These are phyloP conservation scores for Linderniella brevidens DNA, from an alignment of 257 asterid species.

Conservation along the genomic window DNA sequence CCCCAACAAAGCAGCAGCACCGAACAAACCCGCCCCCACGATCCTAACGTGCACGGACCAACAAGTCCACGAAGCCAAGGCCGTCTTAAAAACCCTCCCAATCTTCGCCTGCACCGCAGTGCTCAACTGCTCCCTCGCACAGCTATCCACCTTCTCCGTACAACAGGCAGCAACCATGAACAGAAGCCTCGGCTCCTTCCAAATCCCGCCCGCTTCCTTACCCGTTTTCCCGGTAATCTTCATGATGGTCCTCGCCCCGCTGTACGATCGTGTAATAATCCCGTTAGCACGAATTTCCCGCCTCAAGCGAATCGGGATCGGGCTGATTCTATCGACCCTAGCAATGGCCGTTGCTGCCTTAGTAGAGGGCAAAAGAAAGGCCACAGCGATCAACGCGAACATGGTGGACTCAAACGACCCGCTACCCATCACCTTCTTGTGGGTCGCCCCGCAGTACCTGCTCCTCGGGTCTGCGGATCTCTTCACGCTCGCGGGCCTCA, in stretches of 20 bases:
- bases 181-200: conserved; percentile 45
- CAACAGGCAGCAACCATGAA: conserved; percentile 93
- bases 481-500: conserved; percentile 64
- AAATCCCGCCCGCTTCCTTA: conserved; percentile 84
- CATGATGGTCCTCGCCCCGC: conserved; percentile 67
- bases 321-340: conserved; percentile 43
- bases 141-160: conserved; percentile 84
- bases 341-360: conserved; percentile 73
- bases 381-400: conserved; percentile 30
- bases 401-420: too few species aligned
- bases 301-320: conserved; percentile 64
- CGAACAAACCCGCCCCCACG: conserved; percentile 13
- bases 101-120: conserved; percentile 70
- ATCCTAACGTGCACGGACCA: conserved; percentile 35
- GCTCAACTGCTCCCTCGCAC: conserved; percentile 81
- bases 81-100: conserved; percentile 59
- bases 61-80: conserved; percentile 64
- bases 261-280: conserved; percentile 56
- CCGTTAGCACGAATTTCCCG: conserved; percentile 59
- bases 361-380: conserved; percentile 62
- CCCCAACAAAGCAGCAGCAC: conserved; percentile 32
- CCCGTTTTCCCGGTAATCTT: conserved; percentile 76
- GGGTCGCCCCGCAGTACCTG: conserved; percentile 75
- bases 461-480: conserved; percentile 90
- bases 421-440: conserved; percentile 54